Evolutionary conservation across 2,329 filamentous ascomycete species (phyloP).

Genomic region (Elsinoe perseae): DNA sequence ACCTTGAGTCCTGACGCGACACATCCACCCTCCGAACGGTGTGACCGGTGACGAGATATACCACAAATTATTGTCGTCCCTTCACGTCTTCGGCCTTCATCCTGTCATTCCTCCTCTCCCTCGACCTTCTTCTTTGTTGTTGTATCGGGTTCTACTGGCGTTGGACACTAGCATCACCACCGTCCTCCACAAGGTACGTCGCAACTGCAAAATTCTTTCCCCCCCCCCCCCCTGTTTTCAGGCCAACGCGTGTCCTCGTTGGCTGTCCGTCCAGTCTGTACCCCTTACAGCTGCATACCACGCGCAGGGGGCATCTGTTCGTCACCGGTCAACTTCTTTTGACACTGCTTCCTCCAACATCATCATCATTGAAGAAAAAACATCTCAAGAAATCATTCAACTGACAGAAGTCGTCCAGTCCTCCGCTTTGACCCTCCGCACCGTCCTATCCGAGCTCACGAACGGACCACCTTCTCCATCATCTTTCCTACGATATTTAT

Average conservation of each 20-base stretch:
- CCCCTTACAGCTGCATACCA: slow-evolving; percentile 14
- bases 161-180: neutral
- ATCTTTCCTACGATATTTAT: slow-evolving; percentile 9
- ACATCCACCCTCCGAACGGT: slow-evolving; percentile 9
- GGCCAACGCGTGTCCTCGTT: slow-evolving; percentile 14
- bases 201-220: slow-evolving; percentile 10
- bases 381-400: slow-evolving; percentile 3
- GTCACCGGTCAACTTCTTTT: neutral
- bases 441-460: slow-evolving; percentile 16
- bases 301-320: slow-evolving; percentile 16
- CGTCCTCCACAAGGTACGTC: neutral
- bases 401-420: slow-evolving; percentile 10
- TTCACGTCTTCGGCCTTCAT: neutral
- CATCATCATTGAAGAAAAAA: neutral
- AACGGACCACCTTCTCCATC: slow-evolving; percentile 17
- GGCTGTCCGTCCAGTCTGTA: neutral
- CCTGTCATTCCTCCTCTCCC: slow-evolving; percentile 1
- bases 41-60: slow-evolving; percentile 14
- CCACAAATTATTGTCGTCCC: slow-evolving; percentile 4
- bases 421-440: slow-evolving; percentile 16
- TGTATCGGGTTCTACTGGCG: slow-evolving; percentile 1
- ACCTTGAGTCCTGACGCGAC: slow-evolving; percentile 6
- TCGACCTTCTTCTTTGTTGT: slow-evolving; percentile 1
- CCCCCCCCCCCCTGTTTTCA: slow-evolving; percentile 9
- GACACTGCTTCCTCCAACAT: slow-evolving; percentile 9